These are phyloP conservation scores for Gossypium rotundifolium DNA, from an alignment of 345 rosid species.

Conservation along the genomic window DNA sequence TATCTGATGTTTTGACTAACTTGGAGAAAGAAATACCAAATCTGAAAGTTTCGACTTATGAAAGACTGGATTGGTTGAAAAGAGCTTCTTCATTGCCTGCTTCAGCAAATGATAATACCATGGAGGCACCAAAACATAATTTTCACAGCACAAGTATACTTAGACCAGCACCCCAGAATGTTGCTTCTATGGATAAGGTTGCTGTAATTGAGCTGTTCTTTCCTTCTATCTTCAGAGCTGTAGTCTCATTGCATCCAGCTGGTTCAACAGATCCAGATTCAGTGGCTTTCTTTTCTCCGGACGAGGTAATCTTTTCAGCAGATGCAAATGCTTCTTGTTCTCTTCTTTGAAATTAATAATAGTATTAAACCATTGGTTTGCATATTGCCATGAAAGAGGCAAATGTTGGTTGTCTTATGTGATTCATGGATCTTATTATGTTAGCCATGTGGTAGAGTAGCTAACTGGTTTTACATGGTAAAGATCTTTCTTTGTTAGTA, in stretches of 20 bases:
- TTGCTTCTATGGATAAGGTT: constrained; percentile 44
- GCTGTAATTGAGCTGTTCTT: constrained; percentile 65
- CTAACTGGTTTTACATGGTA: not conserved
- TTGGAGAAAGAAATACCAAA: constrained; percentile 55
- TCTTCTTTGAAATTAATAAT: not conserved
- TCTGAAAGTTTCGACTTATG: constrained; percentile 55
- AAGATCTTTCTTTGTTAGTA: not conserved
- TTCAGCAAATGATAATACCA: constrained; percentile 50
- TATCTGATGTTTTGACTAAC: constrained; percentile 51
- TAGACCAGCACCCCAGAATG: constrained; percentile 40
- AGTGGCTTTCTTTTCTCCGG: constrained; percentile 92
- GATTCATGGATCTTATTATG: not conserved
- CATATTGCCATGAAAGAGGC: not conserved
- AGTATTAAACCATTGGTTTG: not conserved
- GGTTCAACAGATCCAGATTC: constrained; percentile 90
- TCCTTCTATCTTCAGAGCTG: constrained; percentile 76
- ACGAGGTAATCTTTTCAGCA: constrained; percentile 55
- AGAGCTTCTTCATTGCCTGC: constrained; percentile 63
- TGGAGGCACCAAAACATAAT: constrained; percentile 40
- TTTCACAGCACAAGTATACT: constrained; percentile 47
- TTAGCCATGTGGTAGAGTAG: not conserved
- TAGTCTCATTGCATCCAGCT: constrained; percentile 84
- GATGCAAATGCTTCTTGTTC: not conserved
- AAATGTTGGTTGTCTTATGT: not conserved
- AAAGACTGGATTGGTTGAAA: constrained; percentile 78